Conservation (phyloP, 2,329 filamentous ascomycete species). For the Stagonosporopsis cucurbitacearum region DNA sequence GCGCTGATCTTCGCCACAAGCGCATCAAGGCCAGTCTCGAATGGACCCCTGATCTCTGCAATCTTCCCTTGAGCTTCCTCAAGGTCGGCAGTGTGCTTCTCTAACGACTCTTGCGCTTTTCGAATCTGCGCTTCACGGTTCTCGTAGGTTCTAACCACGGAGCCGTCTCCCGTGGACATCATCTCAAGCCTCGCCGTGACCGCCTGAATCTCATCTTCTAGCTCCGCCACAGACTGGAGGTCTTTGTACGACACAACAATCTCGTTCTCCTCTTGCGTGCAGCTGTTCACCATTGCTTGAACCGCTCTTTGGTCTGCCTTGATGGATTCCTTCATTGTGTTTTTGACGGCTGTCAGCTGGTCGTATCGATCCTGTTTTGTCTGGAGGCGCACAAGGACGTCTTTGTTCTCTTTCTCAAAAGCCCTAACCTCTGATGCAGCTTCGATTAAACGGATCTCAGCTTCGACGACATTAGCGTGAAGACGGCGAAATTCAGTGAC, state of each 20-base stretch:
- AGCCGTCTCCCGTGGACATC: slow-evolving; percentile 77
- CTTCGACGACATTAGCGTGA: slow-evolving; percentile 71
- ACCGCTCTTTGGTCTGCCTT: slow-evolving; percentile 25
- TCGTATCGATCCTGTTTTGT: slow-evolving; percentile 25
- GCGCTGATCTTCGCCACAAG: slow-evolving; percentile 83
- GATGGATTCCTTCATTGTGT: slow-evolving; percentile 20
- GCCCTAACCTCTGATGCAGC: slow-evolving; percentile 78
- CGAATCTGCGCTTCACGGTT: slow-evolving; percentile 66
- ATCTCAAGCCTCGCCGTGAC: slow-evolving; percentile 79
- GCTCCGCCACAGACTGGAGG: slow-evolving; percentile 56
- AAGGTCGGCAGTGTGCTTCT: slow-evolving; percentile 62
- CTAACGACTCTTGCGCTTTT: slow-evolving; percentile 65
- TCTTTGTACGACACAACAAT: slow-evolving; percentile 30
- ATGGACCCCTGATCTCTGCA: slow-evolving; percentile 69
- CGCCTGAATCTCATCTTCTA: slow-evolving; percentile 76
- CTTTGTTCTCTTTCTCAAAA: slow-evolving; percentile 68
- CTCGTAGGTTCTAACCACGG: slow-evolving; percentile 74
- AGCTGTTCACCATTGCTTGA: slow-evolving; percentile 21
- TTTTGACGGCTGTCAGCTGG: slow-evolving; percentile 24
- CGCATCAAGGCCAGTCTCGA: slow-evolving; percentile 83
- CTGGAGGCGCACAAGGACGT: slow-evolving; percentile 45
- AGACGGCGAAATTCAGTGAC: slow-evolving; percentile 68
- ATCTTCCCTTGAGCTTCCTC: slow-evolving; percentile 66
- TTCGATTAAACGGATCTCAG: slow-evolving; percentile 75
- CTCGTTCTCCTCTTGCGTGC: slow-evolving; percentile 36